phyloP scores from a whole-genome alignment of 2,329 filamentous ascomycete genomes.

The Metarhizium humberi region DNA sequence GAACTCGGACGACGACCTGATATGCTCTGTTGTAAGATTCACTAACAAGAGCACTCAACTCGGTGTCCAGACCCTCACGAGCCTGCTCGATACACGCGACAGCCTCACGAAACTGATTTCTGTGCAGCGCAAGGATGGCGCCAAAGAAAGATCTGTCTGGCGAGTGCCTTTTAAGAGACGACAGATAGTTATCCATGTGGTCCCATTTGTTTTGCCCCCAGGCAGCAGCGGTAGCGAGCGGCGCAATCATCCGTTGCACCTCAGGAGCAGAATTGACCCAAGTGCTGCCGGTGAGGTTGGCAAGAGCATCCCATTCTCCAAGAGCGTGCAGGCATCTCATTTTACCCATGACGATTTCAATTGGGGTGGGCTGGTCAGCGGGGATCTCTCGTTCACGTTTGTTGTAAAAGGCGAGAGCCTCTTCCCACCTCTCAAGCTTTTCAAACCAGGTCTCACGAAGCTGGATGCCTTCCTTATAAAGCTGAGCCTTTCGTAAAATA shows the following conservation, averaged over 20 bases:
- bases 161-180: constrained; percentile 87
- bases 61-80: constrained; percentile 86
- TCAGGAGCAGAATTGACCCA: constrained; percentile 87
- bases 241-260: constrained; percentile 82
- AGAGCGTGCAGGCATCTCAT: constrained; percentile 97
- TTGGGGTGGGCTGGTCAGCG: constrained; percentile 49
- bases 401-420: constrained; percentile 86
- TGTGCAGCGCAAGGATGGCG: constrained; percentile 87
- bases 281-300: constrained; percentile 79
- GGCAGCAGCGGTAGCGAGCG: constrained; percentile 86
- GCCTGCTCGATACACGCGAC: constrained; percentile 84
- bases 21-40: constrained; percentile 98
- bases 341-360: constrained; percentile 98
- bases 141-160: constrained; percentile 97
- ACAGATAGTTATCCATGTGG: constrained; percentile 93
- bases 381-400: constrained; percentile 67
- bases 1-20: constrained; percentile 92
- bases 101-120: constrained; percentile 91
- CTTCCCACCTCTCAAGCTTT: constrained; percentile 96
- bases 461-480: constrained; percentile 87
- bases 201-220: constrained; percentile 98
- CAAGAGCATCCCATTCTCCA: constrained; percentile 93
- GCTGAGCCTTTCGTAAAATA: constrained; percentile 90
- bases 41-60: constrained; percentile 90
- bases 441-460: constrained; percentile 98